Base-by-base conservation (phyloP, 768 basidiomycete genomes). In the Calvatia gigantea region DNA sequence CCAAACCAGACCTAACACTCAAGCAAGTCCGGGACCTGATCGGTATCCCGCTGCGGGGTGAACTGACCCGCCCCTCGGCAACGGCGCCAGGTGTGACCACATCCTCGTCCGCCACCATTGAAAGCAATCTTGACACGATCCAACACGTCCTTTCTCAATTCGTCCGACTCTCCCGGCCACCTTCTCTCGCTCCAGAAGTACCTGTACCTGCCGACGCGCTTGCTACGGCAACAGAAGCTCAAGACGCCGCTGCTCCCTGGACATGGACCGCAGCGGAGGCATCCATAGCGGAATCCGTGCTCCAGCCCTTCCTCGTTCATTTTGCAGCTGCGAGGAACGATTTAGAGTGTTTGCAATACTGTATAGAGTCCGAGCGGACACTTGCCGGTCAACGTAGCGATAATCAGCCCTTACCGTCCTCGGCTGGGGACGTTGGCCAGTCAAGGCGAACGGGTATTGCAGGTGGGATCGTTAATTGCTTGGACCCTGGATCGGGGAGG, bases 11-110 rank as follows among this genome's bases (percentile, higher is more conserved):
- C 63, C 80, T 96, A 6, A 77, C 81, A 0, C 65, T 75, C 2
- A 66, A 74, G 17, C 82, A 92, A 70, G 81, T 98, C 42, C 85
- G 92, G 51, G 74, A 83, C 37, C 78, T 96, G 19, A 81, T 97
- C 54, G 74, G 82, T 11, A 84, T 79, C 31, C 88, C 95, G 3
- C 76, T 97, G 9, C 91, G 94, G 6, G 94, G 94, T 43, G 94
- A 98, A 69, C 83, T 98, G 38, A 93, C 89, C 0, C 77, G 80
- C 21, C 64, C 75, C 12, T 67, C 80, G 6, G 70, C 68, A 21
- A 66, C 78, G 8, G 66, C 78, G 0, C 71, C 80, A 2, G 76
- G 70, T n/a, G n/a, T 21, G 6, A 48, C 46, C 32, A 25, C 74
- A 75, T 28, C 78, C 70, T 1, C 69, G 71, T 5, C 67, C 2